A percentile compares a stretch with the other conserved stretches of the same genome.
Conservation (phyloP, 2,329 filamentous ascomycete genomes). For the Aspergillus intermedius region DNA sequence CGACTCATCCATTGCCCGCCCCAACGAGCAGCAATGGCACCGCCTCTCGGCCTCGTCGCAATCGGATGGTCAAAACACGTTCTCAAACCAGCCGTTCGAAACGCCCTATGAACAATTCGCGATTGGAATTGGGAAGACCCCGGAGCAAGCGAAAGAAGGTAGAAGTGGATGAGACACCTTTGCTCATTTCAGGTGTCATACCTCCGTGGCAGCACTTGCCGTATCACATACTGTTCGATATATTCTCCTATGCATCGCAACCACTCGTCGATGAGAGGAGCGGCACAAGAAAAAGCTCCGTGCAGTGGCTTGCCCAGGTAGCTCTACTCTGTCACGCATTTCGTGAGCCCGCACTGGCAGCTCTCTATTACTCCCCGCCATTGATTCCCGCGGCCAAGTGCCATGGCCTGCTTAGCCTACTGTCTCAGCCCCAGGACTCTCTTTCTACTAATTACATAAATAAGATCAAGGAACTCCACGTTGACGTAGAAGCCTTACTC, state of each 20-base stretch:
- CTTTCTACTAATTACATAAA: constrained; percentile 58
- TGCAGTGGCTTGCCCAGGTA: constrained; percentile 57
- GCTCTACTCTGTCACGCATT: constrained; percentile 60
- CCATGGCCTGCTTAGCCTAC: constrained; percentile 45
- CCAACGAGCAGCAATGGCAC: constrained; percentile 3
- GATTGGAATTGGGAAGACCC: constrained; percentile 15
- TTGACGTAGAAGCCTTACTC: constrained; percentile 59
- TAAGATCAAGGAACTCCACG: constrained; percentile 63
- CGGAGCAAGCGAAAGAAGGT: constrained; percentile 22
- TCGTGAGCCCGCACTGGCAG: constrained; percentile 64
- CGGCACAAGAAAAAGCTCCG: constrained; percentile 17
- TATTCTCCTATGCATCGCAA: constrained; percentile 62
- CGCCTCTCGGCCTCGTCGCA: constrained; percentile 9
- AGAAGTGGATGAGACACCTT: constrained; percentile 9
- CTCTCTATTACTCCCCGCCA: constrained; percentile 64
- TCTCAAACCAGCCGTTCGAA: constrained; percentile 16
- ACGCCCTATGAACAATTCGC: constrained; percentile 7
- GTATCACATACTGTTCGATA: constrained; percentile 61
- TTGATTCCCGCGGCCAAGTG: constrained; percentile 50
- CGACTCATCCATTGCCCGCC: constrained; percentile 7
- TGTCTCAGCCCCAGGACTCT: constrained; percentile 48
- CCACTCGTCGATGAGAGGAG: constrained; percentile 45
- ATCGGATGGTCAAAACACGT: constrained; percentile 12
- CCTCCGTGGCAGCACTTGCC: constrained; percentile 57
- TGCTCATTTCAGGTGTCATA: constrained; percentile 32